Conservation (phyloP, 805 yeast genomes). For the Candida takata region DNA sequence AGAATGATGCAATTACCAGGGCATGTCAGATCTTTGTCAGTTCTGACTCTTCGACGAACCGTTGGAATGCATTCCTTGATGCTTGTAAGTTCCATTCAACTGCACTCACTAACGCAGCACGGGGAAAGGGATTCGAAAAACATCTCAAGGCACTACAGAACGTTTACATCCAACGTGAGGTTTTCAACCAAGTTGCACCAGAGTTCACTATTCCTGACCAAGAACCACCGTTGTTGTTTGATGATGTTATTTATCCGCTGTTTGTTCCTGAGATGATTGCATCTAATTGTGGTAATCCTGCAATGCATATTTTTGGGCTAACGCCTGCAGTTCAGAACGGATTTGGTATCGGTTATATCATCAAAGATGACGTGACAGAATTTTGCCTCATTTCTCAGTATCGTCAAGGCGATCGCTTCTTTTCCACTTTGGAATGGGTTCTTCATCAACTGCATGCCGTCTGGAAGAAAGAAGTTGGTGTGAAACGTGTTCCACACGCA, state of each 20-base stretch:
- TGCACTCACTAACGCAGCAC: constrained; percentile 44
- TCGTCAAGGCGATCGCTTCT: constrained; percentile 74
- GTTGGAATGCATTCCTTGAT: constrained; percentile 43
- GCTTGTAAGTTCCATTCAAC: constrained; percentile 47
- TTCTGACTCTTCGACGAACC: constrained; percentile 35
- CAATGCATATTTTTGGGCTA: constrained; percentile 78
- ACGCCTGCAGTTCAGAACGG: constrained; percentile 89
- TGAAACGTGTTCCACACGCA: constrained; percentile 21
- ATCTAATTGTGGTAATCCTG: constrained; percentile 88
- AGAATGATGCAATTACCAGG: constrained; percentile 42
- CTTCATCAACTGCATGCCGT: constrained; percentile 50
- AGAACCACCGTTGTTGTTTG: constrained; percentile 40
- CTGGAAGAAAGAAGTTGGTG: constrained; percentile 27
- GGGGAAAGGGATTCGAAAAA: constrained; percentile 65
- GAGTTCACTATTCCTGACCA: constrained; percentile 28
- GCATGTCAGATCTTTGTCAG: constrained; percentile 62
- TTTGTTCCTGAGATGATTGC: constrained; percentile 40
- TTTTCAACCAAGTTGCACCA: constrained; percentile 39
- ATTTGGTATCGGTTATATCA: constrained; percentile 86
- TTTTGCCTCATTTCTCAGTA: constrained; percentile 83
- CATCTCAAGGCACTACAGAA: constrained; percentile 61
- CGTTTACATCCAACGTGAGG: constrained; percentile 42
- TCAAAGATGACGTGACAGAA: constrained; percentile 72
- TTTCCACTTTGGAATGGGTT: constrained; percentile 67
- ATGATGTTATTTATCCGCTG: constrained; percentile 29